Percentiles rank a stretch among this genome's conserved stretches.
These are phyloP conservation scores for Spizellomyces sp. DNA, from an alignment of 192 early-diverging fungal genomes.

Conservation along the genomic window DNA sequence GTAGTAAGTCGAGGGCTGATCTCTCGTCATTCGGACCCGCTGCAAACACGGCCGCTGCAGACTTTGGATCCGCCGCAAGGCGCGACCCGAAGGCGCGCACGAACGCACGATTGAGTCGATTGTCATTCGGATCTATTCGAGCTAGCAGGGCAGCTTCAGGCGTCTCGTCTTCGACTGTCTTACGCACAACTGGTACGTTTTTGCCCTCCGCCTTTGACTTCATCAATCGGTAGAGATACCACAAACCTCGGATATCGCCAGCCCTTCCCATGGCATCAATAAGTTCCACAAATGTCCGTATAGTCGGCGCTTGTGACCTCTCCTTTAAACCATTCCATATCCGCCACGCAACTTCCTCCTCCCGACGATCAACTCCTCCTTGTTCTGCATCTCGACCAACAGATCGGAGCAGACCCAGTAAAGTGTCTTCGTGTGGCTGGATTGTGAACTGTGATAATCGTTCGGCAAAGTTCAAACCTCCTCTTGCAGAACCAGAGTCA, in stretches of 20 bases:
- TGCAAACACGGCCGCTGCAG: constrained; percentile 15
- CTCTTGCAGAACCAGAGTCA: not conserved
- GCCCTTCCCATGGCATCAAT: constrained; percentile 23
- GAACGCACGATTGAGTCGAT: constrained; percentile 18
- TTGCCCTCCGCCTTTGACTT: not conserved
- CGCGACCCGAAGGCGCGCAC: constrained; percentile 19
- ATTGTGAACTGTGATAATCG: not conserved
- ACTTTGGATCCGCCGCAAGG: constrained; percentile 10
- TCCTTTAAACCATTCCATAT: constrained; percentile 17
- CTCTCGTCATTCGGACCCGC: constrained; percentile 2
- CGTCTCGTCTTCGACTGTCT: not conserved
- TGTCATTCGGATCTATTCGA: constrained; percentile 21
- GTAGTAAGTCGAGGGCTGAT: constrained; percentile 4
- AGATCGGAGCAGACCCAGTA: constrained; percentile 2
- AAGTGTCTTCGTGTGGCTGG: not conserved
- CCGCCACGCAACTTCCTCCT: constrained; percentile 10
- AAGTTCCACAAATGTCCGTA: constrained; percentile 13
- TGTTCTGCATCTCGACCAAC: not conserved
- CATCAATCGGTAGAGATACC: constrained; percentile 18
- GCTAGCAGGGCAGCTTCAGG: constrained; percentile 1
- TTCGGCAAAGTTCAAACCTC: constrained; percentile 16
- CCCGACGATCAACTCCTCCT: not conserved
- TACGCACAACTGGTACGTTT: not conserved
- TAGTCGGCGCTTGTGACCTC: not conserved
- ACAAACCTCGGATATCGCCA: constrained; percentile 17